Evolutionary conservation across 192 early-diverging fungal species (phyloP), one percentile per base, ranked within the genome.

Genomic region (Dissophora ornata): DNA sequence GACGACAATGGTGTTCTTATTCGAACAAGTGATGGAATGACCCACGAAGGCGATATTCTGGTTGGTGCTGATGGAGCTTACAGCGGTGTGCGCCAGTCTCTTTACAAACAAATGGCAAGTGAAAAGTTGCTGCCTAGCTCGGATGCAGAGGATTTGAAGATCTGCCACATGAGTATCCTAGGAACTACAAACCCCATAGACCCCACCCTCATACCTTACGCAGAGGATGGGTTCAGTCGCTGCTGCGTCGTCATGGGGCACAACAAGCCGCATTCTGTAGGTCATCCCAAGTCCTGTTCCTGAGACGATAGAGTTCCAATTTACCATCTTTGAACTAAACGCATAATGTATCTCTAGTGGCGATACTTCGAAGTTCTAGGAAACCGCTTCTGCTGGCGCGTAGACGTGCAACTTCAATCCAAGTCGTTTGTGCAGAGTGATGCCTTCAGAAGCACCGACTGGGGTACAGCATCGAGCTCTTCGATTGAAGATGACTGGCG

Each of bases 41-140:
- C 49, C 18, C 50, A 63, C 26, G 33, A 63, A 8, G 61, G 34
- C 15, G 61, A 63, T 5, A 63, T 63, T 16, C 61, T 63, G 1
- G 30, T 67, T n/a, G 64, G 64, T 18, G 21, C 40, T 34, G 64
- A 67, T 46, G 64, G 64, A 15, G 64, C 53, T 4, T 67, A 67
- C 26, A 56, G 53, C 12, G 54, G 52, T 12, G 64, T 67, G 2
- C 52, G 64, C 15, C 64, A 67, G 18, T 48, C 42, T 4, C 52
- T 67, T 5, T 67, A 57, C 44, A 55, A 67, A 45, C 26, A 56
- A 6, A 22, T 67, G 42, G 21, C 9, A 16, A 30, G 22, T 7
- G 32, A 67, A 4, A 53, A 44, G 1, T 15, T 32, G 18, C 41
- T 67, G 19, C 64, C 64, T 13, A 21, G 21, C 4, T 67, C 64